Evolutionary conservation across 176 grass and related monocot species (phyloP).

Genomic region (bread wheat (Triticum aestivum)): DNA sequence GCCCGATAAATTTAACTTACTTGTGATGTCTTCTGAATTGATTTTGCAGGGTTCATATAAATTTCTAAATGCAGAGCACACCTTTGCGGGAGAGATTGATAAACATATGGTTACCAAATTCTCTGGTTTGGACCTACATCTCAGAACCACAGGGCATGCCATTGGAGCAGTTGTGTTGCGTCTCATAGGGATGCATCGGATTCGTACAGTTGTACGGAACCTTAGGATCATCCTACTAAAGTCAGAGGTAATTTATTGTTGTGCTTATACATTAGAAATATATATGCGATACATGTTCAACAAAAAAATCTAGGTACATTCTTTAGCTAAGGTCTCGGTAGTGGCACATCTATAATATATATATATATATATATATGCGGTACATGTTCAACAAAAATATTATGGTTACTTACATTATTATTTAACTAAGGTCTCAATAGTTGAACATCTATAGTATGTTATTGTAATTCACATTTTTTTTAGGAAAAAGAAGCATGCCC

Average conservation of each 20-base stretch:
- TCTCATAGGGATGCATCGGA: background rate
- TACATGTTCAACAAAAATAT: background rate
- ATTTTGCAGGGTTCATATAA: background rate
- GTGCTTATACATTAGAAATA: too few relatives aligned
- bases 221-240: background rate
- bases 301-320: background rate
- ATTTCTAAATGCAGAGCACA: background rate
- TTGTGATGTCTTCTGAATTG: background rate
- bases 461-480: background rate
- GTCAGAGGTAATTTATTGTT: too few relatives aligned
- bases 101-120: background rate
- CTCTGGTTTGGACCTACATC: background rate
- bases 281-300: too few relatives aligned
- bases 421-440: background rate
- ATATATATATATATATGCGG: background rate
- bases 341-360: background rate
- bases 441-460: background rate
- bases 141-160: background rate
- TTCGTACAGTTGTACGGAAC: background rate
- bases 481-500: background rate
- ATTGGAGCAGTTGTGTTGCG: background rate
- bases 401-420: background rate
- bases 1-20: background rate
- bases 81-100: background rate
- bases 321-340: background rate